A percentile compares a stretch with the other conserved stretches of the same genome.
phyloP scores from a whole-genome alignment of 2,329 filamentous ascomycete genomes.

The Corniculantispora saksenae region DNA sequence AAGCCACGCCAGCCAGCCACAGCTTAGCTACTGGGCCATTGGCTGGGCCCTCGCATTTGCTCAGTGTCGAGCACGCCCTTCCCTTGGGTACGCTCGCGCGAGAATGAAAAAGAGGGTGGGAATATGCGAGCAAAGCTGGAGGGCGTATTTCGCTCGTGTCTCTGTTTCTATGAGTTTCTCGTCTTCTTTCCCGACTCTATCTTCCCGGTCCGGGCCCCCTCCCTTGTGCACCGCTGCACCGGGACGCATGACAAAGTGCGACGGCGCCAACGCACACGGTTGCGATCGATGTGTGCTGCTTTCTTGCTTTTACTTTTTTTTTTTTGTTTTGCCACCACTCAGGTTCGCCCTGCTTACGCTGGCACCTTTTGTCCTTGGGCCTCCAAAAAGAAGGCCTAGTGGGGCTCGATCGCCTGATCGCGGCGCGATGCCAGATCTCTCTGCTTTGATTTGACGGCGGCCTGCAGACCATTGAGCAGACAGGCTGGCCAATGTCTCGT shows the following conservation, averaged over 20 bases:
- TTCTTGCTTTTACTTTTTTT: background rate
- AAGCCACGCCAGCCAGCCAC: slow-evolving; percentile 12
- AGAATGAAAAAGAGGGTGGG: background rate
- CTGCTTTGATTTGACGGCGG: slow-evolving; percentile 9
- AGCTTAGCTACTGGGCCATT: background rate
- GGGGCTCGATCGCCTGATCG: slow-evolving; percentile 18
- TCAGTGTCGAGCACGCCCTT: too few relatives aligned
- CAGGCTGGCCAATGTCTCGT: background rate
- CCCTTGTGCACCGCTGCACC: background rate
- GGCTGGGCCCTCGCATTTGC: too few relatives aligned
- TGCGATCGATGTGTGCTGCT: background rate
- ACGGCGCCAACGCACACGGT: background rate
- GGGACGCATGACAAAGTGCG: background rate
- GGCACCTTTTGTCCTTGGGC: background rate
- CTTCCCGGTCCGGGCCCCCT: too few relatives aligned
- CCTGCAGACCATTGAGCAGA: slow-evolving; percentile 1
- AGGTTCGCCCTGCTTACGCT: background rate
- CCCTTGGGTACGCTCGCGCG: background rate
- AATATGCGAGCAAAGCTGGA: background rate
- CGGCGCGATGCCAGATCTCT: slow-evolving; percentile 15
- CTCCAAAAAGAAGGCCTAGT: background rate
- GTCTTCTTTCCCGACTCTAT: background rate
- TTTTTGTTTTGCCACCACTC: background rate
- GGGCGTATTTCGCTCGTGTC: background rate
- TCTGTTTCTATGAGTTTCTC: background rate